Evolutionary conservation across 306 rosid species (phyloP).

Genomic region (Inga leiocalycina): DNA sequence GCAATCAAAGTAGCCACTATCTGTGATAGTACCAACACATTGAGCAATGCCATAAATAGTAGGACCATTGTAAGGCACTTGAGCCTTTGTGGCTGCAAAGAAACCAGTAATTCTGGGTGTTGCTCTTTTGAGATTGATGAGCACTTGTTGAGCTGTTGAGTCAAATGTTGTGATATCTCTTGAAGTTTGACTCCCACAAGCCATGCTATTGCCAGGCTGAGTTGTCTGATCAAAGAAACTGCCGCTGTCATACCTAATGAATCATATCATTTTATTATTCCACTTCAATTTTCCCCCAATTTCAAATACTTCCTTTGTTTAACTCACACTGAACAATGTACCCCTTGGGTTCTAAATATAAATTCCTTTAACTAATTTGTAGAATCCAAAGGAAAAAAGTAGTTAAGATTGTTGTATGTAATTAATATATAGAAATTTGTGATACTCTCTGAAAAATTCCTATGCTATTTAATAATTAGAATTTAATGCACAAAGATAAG

Average conservation of each 20-base stretch:
- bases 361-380: no score
- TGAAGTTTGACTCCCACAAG: slow-evolving; percentile 34
- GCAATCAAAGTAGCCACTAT: slow-evolving; percentile 34
- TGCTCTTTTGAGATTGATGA: background rate
- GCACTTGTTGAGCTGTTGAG: slow-evolving; percentile 10
- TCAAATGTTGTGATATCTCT: slow-evolving; percentile 22
- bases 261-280: background rate
- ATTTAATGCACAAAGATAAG: no score
- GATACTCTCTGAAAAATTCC: no score
- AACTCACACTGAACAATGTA: no score
- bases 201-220: slow-evolving; percentile 29
- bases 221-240: slow-evolving; percentile 42
- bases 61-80: background rate
- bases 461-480: no score
- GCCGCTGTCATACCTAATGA: slow-evolving; percentile 44
- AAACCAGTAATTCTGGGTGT: slow-evolving; percentile 30
- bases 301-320: no score
- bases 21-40: slow-evolving; percentile 33
- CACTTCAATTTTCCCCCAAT: no score
- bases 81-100: slow-evolving; percentile 35
- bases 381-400: no score
- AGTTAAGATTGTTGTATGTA: no score
- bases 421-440: no score
- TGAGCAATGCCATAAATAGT: slow-evolving; percentile 45
- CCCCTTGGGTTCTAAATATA: no score